Evolutionary conservation across 352 stramenopile species (phyloP).

Genomic region (Pythium sukuiense): DNA sequence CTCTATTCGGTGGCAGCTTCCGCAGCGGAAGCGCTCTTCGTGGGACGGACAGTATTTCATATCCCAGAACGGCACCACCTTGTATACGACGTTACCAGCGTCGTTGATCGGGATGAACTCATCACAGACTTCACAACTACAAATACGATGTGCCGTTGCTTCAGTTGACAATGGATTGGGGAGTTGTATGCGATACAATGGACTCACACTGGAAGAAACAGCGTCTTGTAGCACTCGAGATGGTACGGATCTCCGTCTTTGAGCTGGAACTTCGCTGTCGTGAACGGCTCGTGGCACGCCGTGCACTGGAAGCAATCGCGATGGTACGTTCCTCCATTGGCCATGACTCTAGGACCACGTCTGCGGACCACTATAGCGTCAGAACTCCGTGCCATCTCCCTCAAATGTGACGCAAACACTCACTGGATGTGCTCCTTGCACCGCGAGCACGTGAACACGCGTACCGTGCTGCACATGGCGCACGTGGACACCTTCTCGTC

Average conservation of each 20-base stretch:
- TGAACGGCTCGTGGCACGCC: conserved; percentile 40
- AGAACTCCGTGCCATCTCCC: neutral
- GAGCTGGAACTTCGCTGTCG: conserved; percentile 34
- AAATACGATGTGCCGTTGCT: neutral
- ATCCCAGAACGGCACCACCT: conserved; percentile 67
- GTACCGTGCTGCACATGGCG: conserved; percentile 41
- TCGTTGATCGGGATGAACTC: conserved; percentile 51
- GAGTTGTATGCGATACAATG: neutral
- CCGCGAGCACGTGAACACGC: conserved; percentile 40
- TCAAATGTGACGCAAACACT: neutral
- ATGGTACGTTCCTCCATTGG: conserved; percentile 35
- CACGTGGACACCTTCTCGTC: conserved; percentile 37
- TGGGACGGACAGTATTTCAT: conserved; percentile 63
- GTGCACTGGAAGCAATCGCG: conserved; percentile 40
- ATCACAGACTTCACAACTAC: conserved; percentile 66
- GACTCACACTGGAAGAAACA: conserved; percentile 59
- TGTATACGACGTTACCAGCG: conserved; percentile 56
- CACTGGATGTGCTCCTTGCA: conserved; percentile 29
- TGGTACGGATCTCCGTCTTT: conserved; percentile 65
- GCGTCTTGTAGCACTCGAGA: conserved; percentile 57
- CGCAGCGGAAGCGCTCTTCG: conserved; percentile 64
- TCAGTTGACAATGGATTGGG: neutral
- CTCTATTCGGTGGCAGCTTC: conserved; percentile 73
- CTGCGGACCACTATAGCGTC: conserved; percentile 5
- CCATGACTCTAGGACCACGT: conserved; percentile 27